These are phyloP conservation scores for Russula ochroleuca DNA, from an alignment of 768 basidiomycete species.

Conservation along the genomic window DNA sequence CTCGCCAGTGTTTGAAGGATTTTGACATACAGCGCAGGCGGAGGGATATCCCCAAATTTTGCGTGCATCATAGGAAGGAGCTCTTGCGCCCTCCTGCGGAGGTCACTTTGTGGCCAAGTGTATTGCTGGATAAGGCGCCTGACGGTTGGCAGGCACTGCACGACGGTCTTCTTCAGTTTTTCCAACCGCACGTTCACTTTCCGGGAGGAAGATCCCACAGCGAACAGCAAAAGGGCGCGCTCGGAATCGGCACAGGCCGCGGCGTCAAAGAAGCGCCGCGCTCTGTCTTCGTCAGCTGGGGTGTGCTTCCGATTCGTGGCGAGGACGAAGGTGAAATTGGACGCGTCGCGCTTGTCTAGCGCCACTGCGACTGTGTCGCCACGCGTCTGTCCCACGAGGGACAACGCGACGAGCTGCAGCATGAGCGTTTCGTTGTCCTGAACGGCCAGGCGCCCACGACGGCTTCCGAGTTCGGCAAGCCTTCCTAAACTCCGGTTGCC, in stretches of 20 bases:
- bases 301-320: constrained; percentile 20
- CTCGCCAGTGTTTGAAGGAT: constrained; percentile 13
- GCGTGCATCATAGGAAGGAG: constrained; percentile 17
- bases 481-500: constrained; percentile 8
- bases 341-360: constrained; percentile 20
- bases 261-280: constrained; percentile 17
- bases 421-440: constrained; percentile 21
- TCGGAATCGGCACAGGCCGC: constrained; percentile 15
- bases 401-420: constrained; percentile 23
- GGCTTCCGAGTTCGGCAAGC: constrained; percentile 10
- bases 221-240: constrained; percentile 11
- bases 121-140: constrained; percentile 15
- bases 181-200: constrained; percentile 20
- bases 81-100: constrained; percentile 20
- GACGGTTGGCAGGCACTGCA: constrained; percentile 12
- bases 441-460: constrained; percentile 18
- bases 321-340: constrained; percentile 21
- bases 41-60: constrained; percentile 15
- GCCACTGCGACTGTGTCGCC: constrained; percentile 24
- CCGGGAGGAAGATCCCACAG: constrained; percentile 14
- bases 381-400: constrained; percentile 21
- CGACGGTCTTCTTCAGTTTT: constrained; percentile 16
- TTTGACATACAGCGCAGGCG: constrained; percentile 14
- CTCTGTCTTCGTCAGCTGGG: constrained; percentile 12
- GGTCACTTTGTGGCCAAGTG: constrained; percentile 13